Evolutionary conservation across 352 stramenopile species (phyloP).

Genomic region (Globisporangium paroecandrum): DNA sequence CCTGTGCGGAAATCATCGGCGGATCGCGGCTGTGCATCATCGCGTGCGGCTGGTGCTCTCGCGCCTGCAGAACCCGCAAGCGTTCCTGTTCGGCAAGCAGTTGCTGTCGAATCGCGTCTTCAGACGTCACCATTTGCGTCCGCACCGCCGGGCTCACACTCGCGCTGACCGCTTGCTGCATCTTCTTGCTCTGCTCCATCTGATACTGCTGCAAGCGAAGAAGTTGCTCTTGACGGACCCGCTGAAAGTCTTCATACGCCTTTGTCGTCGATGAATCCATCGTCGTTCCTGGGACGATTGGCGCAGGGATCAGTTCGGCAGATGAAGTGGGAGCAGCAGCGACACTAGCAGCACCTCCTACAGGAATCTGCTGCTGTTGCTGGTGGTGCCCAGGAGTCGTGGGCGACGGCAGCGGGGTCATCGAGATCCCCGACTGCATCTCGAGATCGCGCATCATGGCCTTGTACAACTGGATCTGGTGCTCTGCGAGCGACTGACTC

Average conservation of each 20-base stretch:
- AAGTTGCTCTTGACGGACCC: constrained; percentile 42
- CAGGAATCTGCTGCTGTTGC: constrained; percentile 20
- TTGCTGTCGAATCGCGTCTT: constrained; percentile 41
- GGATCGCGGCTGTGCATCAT: constrained; percentile 5
- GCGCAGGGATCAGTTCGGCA: constrained; percentile 9
- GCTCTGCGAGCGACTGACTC: constrained; percentile 19
- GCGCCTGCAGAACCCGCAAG: constrained; percentile 28
- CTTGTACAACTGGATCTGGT: constrained; percentile 31
- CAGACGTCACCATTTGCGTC: constrained; percentile 18
- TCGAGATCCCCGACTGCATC: constrained; percentile 23
- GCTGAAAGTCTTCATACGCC: constrained; percentile 39
- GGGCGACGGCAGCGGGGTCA: constrained; percentile 3
- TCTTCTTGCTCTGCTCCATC: constrained; percentile 28
- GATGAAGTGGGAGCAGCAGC: constrained; percentile 8
- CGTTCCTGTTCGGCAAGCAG: constrained; percentile 47
- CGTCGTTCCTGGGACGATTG: neutral
- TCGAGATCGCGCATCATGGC: constrained; percentile 45
- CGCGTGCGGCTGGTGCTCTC: constrained; percentile 28
- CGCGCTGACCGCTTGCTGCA: constrained; percentile 14
- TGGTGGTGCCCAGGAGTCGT: constrained; percentile 12
- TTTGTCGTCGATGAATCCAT: neutral
- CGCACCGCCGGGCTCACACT: constrained; percentile 6
- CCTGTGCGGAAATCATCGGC: constrained; percentile 22
- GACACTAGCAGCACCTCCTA: constrained; percentile 23
- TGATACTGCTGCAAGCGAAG: constrained; percentile 52